Evolutionary conservation across 805 yeast species (phyloP).

Genomic region (Teunomyces lycoperdinae): DNA sequence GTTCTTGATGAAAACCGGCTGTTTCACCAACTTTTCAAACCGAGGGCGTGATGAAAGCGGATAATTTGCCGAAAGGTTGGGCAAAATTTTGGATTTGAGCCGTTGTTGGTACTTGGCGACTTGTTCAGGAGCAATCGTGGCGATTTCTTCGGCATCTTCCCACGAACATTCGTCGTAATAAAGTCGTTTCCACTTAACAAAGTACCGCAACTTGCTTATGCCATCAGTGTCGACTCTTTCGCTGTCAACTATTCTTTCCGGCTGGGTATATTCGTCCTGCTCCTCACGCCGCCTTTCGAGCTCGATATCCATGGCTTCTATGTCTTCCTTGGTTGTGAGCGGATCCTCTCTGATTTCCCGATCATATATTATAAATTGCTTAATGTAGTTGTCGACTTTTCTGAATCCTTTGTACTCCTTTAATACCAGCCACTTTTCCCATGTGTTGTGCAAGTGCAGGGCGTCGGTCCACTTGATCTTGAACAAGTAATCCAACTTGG

Average conservation of each 20-base stretch:
- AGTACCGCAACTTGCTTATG: conserved; percentile 67
- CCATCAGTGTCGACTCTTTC: conserved; percentile 72
- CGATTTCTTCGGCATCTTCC: conserved; percentile 91
- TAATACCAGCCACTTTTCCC: conserved; percentile 69
- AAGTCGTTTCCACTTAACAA: conserved; percentile 90
- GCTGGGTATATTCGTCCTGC: conserved; percentile 75
- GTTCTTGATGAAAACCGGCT: conserved; percentile 85
- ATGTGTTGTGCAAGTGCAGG: conserved; percentile 92
- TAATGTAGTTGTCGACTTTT: conserved; percentile 85
- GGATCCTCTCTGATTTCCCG: conserved; percentile 78
- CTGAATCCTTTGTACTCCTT: conserved; percentile 69
- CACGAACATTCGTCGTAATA: conserved; percentile 96
- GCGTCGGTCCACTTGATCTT: conserved; percentile 81
- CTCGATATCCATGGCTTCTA: conserved; percentile 91
- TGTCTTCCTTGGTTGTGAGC: conserved; percentile 80
- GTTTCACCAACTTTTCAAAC: conserved; percentile 81
- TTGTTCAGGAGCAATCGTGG: conserved; percentile 75
- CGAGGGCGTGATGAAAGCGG: conserved; percentile 71
- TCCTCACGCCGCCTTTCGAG: conserved; percentile 82
- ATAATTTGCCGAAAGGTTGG: conserved; percentile 75
- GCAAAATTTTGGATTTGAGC: conserved; percentile 78
- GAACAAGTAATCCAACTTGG: conserved; percentile 58
- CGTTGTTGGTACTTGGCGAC: conserved; percentile 82
- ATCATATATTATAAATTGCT: conserved; percentile 69
- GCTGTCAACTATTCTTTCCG: conserved; percentile 86